Evolutionary conservation across 2,329 filamentous ascomycete genomes (phyloP).

Genomic region (Pyricularia pennisetigena): DNA sequence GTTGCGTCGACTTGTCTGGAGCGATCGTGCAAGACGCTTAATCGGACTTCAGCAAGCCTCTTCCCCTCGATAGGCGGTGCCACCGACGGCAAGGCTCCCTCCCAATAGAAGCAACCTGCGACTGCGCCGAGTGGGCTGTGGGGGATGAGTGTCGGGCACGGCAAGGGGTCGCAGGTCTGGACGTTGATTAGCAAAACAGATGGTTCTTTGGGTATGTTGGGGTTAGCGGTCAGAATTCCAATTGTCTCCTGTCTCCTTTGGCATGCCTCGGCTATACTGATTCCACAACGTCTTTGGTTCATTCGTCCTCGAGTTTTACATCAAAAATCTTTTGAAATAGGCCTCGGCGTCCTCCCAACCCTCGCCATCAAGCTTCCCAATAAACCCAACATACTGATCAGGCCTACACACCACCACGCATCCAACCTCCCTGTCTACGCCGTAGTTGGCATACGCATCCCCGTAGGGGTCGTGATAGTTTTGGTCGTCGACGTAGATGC

Average conservation of each 20-base stretch:
- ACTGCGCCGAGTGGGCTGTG: not conserved
- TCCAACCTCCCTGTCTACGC: conserved; percentile 42
- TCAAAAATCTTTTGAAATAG: conserved; percentile 13
- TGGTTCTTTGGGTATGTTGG: not conserved
- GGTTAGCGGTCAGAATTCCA: not conserved
- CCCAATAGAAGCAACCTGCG: not conserved
- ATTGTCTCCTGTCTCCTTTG: not conserved
- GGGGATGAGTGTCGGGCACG: not conserved
- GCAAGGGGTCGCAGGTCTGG: not conserved
- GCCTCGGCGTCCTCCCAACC: conserved; percentile 13
- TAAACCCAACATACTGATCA: conserved; percentile 53
- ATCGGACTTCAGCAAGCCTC: not conserved
- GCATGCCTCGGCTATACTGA: not conserved
- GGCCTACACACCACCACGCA: conserved; percentile 52
- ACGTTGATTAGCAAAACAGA: not conserved
- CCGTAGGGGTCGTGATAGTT: conserved; percentile 44
- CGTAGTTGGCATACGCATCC: conserved; percentile 44
- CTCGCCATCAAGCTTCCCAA: conserved; percentile 22
- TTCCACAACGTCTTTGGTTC: not conserved
- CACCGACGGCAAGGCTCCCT: not conserved
- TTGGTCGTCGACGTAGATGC: conserved; percentile 44
- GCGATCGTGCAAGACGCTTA: not conserved
- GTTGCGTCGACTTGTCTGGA: not conserved
- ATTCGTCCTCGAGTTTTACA: not conserved
- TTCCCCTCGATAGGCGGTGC: not conserved